Base-by-base conservation (phyloP, 2,329 filamentous ascomycete genomes). In the Cercospora janseana region DNA sequence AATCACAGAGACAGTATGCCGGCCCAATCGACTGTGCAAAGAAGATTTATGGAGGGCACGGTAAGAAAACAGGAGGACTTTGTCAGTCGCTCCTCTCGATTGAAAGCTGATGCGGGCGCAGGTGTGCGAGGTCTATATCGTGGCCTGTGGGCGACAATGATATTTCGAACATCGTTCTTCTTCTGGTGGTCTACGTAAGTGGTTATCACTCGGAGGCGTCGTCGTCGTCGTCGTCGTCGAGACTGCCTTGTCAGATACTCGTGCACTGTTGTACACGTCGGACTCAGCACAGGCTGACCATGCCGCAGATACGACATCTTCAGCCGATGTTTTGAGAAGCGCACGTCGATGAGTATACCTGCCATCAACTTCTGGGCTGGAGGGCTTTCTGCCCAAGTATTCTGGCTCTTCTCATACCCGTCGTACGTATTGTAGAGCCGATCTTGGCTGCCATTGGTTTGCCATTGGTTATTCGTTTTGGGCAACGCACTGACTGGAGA, bases 341-440 rank as follows among this genome's bases (percentile, higher is more conserved):
- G 82, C 61, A 95, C 91, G 2, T 70, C 61, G 9, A 73, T 96
- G 46, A 86, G 86, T 46, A 81, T 82, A 0, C 89, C 93, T 0
- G 84, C 84, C 1, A 78, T 97, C 64, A 97, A 97, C 68, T 98
- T 98, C 74, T 97, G 92, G 92, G 92, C 93, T 0, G 93, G 93
- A 3, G 93, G 93, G 0, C 73, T 97, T 44, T 91, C 86, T 40
- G 93, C 93, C 0, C 93, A 98, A 75, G 73, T 95, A 12, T 98
- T 96, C 67, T 98, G 93, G 93, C 69, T 95, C n/a, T 46, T 38
- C 31, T 37, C 29, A 26, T 46, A 46, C 13, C 44, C 44, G 6
- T 27, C 26, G 43, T 41, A 15, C 27, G 28, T 38, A 24, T 29
- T 38, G 45, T 23, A n/a, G n/a, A n/a, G n/a, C n/a, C n/a, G n/a